These are phyloP conservation scores for Tylopilus felleus DNA, from an alignment of 768 basidiomycete genomes.

Conservation along the genomic window DNA sequence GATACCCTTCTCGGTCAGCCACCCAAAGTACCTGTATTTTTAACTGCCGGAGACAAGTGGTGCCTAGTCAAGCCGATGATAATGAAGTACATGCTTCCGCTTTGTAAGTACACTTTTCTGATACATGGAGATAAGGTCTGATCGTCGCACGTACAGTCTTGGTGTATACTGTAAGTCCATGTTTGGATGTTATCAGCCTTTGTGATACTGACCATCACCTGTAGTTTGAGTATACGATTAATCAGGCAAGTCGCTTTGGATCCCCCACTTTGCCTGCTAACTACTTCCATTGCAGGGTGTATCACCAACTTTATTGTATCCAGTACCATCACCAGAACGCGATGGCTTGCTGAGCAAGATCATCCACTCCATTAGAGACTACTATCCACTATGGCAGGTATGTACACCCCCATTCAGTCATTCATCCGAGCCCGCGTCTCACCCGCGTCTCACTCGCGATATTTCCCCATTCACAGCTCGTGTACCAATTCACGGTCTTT, in stretches of 20 bases:
- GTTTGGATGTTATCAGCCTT: neutral
- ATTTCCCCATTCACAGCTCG: constrained; percentile 44
- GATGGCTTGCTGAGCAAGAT: constrained; percentile 68
- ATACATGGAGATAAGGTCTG: constrained; percentile 8
- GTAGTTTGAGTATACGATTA: constrained; percentile 92
- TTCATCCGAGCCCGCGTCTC: constrained; percentile 1
- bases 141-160: constrained; percentile 38
- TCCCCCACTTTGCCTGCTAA: neutral
- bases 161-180: constrained; percentile 54
- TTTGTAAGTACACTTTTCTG: constrained; percentile 57
- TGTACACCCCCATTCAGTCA: constrained; percentile 12
- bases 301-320: constrained; percentile 85
- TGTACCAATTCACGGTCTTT: constrained; percentile 91
- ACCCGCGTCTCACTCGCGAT: neutral
- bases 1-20: constrained; percentile 26
- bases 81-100: constrained; percentile 84
- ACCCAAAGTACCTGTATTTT: constrained; percentile 44
- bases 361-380: constrained; percentile 83
- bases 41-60: constrained; percentile 78
- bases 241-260: constrained; percentile 51
- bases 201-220: constrained; percentile 6
- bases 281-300: constrained; percentile 55
- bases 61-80: constrained; percentile 76
- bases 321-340: constrained; percentile 62
- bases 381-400: constrained; percentile 95